These are phyloP conservation scores for Massariosphaeria phaeospora DNA, from an alignment of 495 filamentous ascomycete species.

Conservation along the genomic window DNA sequence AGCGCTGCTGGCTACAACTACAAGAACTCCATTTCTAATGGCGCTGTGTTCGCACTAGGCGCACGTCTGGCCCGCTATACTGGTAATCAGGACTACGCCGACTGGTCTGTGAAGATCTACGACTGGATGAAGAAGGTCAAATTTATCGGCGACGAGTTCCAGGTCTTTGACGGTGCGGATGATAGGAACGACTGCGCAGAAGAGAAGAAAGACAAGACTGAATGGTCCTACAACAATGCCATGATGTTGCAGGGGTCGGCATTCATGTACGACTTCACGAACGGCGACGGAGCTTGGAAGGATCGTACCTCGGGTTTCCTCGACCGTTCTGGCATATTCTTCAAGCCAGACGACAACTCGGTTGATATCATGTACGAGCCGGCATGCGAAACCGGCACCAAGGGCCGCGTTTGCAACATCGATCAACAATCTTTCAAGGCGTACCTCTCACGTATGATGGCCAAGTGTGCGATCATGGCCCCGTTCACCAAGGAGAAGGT, in stretches of 20 bases:
- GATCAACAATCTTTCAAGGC: constrained; percentile 47
- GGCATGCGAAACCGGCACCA: constrained; percentile 39
- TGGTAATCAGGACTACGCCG: constrained; percentile 55
- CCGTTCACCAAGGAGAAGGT: constrained; percentile 40
- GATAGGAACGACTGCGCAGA: constrained; percentile 35
- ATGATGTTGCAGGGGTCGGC: constrained; percentile 61
- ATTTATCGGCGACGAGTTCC: constrained; percentile 35
- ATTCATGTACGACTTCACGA: constrained; percentile 64
- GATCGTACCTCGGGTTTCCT: constrained; percentile 35
- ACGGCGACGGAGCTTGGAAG: constrained; percentile 33
- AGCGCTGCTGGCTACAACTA: constrained; percentile 52
- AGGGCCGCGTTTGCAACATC: constrained; percentile 36
- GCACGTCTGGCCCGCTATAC: constrained; percentile 65
- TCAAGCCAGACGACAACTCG: constrained; percentile 40
- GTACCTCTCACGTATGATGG: constrained; percentile 46
- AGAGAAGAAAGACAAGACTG: constrained; percentile 37
- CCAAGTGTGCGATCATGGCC: constrained; percentile 40
- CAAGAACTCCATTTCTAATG: constrained; percentile 69
- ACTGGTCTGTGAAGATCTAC: constrained; percentile 39
- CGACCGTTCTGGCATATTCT: constrained; percentile 34
- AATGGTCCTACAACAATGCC: constrained; percentile 65
- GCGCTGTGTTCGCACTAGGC: constrained; percentile 62
- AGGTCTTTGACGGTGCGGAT: constrained; percentile 41
- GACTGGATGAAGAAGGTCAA: constrained; percentile 37
- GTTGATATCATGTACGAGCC: constrained; percentile 44